A percentile compares a stretch with the other conserved stretches of the same genome.
Conservation (phyloP, 1,284 basidiomycete species). For the Cutaneotrichosporon arboriforme region DNA sequence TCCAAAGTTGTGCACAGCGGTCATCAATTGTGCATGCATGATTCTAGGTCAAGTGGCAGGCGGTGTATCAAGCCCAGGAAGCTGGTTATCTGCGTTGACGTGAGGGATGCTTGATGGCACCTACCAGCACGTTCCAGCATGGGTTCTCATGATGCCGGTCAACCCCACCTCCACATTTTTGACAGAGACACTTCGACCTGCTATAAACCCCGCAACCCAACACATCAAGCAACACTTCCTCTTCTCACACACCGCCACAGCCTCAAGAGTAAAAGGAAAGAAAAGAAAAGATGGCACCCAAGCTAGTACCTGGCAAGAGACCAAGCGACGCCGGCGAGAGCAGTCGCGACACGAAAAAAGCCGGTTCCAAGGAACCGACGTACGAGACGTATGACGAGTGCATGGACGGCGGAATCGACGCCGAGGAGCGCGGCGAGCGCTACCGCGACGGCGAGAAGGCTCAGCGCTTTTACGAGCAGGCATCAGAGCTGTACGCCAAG, state of each 20-base stretch:
- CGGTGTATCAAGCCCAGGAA: no score
- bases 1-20: no score
- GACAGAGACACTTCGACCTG: no score
- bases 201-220: not conserved
- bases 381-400: slow-evolving; percentile 48
- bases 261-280: no score
- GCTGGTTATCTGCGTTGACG: no score
- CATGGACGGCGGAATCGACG: slow-evolving; percentile 46
- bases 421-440: slow-evolving; percentile 49
- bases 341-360: slow-evolving; percentile 26
- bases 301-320: slow-evolving; percentile 11
- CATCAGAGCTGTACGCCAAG: slow-evolving; percentile 42
- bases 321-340: slow-evolving; percentile 3
- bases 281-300: slow-evolving; percentile 4
- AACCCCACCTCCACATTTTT: not conserved
- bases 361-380: slow-evolving; percentile 34
- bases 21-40: no score
- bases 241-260: not conserved
- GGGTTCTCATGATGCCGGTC: not conserved
- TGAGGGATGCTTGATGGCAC: no score
- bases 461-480: slow-evolving; percentile 44
- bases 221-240: not conserved
- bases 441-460: slow-evolving; percentile 48
- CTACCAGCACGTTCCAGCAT: not conserved
- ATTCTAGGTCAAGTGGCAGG: no score